Conservation (phyloP, 2,329 filamentous ascomycete genomes). For the Aspergillus hiratsukae region DNA sequence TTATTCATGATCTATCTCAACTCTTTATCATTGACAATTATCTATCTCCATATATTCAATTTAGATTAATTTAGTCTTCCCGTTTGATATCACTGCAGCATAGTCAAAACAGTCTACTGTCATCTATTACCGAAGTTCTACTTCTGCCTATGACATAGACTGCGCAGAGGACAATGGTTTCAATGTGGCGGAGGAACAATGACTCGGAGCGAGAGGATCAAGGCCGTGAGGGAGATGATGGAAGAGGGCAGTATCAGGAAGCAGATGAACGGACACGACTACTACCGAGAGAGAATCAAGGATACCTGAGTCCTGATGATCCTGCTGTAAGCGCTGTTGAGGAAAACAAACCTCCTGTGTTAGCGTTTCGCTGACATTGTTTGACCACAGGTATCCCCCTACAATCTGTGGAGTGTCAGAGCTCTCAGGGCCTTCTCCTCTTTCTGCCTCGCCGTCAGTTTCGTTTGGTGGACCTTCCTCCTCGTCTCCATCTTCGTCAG, state of each 20-base stretch:
- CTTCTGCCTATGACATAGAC: neutral
- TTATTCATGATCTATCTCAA: neutral
- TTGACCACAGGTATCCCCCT: slow-evolving; percentile 63
- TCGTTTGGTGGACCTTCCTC: slow-evolving; percentile 88
- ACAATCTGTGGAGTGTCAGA: slow-evolving; percentile 90
- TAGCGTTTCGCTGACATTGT: neutral
- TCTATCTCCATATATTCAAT: neutral
- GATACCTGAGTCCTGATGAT: slow-evolving; percentile 72
- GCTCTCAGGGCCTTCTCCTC: slow-evolving; percentile 74
- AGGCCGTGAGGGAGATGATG: slow-evolving; percentile 25
- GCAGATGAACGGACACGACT: slow-evolving; percentile 62
- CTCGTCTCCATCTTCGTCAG: slow-evolving; percentile 90
- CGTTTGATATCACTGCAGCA: neutral
- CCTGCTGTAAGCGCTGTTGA: slow-evolving; percentile 59
- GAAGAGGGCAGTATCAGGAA: slow-evolving; percentile 27
- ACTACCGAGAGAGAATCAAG: slow-evolving; percentile 59
- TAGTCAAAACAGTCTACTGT: neutral
- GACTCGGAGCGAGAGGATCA: slow-evolving; percentile 27
- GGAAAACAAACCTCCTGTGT: slow-evolving; percentile 1
- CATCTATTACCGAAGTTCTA: neutral
- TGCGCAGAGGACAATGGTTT: slow-evolving; percentile 39
- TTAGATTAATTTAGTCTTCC: neutral
- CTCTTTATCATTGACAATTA: neutral
- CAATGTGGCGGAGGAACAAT: slow-evolving; percentile 53
- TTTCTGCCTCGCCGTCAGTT: slow-evolving; percentile 67